Evolutionary conservation across 352 stramenopile genomes (phyloP).

Genomic region (Phytophthora uliginosa): DNA sequence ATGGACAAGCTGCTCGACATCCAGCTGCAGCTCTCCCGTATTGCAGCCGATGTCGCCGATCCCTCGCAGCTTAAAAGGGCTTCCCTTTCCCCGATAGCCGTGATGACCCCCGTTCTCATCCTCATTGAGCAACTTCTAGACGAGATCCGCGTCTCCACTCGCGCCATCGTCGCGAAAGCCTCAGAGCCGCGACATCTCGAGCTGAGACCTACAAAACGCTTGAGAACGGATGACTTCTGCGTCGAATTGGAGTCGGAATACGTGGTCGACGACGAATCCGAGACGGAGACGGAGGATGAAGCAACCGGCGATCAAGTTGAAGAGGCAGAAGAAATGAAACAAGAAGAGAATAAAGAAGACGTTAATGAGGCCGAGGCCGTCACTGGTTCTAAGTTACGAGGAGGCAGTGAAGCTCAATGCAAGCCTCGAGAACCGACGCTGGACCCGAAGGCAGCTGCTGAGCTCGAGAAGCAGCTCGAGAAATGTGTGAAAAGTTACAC

Average conservation of each 20-base stretch:
- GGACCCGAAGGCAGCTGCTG: not conserved
- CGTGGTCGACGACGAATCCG: not conserved
- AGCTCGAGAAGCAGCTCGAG: not conserved
- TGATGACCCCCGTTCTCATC: slow-evolving; percentile 5
- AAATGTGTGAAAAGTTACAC: not conserved
- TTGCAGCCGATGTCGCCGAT: not conserved
- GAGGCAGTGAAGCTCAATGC: no score
- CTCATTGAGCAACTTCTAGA: slow-evolving; percentile 3
- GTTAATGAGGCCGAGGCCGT: not conserved
- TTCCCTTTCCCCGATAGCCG: not conserved
- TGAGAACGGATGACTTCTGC: not conserved
- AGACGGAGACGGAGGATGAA: slow-evolving; percentile 5
- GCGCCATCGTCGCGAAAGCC: not conserved
- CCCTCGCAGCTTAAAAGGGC: not conserved
- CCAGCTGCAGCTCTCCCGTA: not conserved
- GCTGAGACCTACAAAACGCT: not conserved
- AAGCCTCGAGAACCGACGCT: not conserved
- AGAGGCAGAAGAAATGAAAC: not conserved
- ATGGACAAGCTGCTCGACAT: not conserved
- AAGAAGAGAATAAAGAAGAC: not conserved
- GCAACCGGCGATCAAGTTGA: not conserved
- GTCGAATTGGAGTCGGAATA: not conserved
- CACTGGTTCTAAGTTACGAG: not conserved
- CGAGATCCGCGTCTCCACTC: not conserved
- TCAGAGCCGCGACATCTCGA: not conserved